phyloP scores from a whole-genome alignment of 1,284 basidiomycete species.

The Anthracocystis walkeri region DNA sequence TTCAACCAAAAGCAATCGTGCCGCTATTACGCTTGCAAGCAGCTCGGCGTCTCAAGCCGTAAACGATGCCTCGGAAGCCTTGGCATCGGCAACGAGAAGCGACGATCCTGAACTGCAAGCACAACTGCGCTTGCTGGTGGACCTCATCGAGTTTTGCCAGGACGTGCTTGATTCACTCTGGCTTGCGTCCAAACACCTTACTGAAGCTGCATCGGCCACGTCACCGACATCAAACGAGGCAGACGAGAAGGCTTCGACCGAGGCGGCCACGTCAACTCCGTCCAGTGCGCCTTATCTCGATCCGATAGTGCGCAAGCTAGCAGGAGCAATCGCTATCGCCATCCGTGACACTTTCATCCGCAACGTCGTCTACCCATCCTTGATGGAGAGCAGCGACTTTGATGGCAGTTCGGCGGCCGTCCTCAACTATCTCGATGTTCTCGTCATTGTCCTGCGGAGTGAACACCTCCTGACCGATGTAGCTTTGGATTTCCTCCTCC shows the following conservation, averaged over 20 bases:
- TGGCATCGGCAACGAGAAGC: conserved; percentile 70
- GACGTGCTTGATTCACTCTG: conserved; percentile 74
- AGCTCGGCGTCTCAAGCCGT: conserved; percentile 16
- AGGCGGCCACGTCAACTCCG: neutral
- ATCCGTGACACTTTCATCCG: conserved; percentile 88
- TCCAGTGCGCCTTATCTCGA: conserved; percentile 13
- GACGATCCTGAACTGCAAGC: conserved; percentile 78
- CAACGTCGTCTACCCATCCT: conserved; percentile 91
- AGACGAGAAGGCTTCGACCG: conserved; percentile 16
- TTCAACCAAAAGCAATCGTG: conserved; percentile 3
- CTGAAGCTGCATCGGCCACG: conserved; percentile 8
- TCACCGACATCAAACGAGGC: neutral
- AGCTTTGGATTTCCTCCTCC: conserved; percentile 52
- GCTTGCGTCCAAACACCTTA: conserved; percentile 31
- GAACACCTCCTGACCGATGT: conserved; percentile 55
- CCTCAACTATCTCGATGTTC: conserved; percentile 89
- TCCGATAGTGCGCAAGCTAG: conserved; percentile 45
- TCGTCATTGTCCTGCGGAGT: conserved; percentile 56
- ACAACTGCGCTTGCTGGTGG: conserved; percentile 87
- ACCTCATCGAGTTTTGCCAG: conserved; percentile 89
- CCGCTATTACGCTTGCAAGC: conserved; percentile 43
- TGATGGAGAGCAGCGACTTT: conserved; percentile 89
- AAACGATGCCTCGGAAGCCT: conserved; percentile 18
- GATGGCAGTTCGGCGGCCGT: conserved; percentile 96
- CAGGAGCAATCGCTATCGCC: conserved; percentile 70